phyloP scores from a whole-genome alignment of 2,329 filamentous ascomycete genomes.

The Colletotrichum noveboracense region DNA sequence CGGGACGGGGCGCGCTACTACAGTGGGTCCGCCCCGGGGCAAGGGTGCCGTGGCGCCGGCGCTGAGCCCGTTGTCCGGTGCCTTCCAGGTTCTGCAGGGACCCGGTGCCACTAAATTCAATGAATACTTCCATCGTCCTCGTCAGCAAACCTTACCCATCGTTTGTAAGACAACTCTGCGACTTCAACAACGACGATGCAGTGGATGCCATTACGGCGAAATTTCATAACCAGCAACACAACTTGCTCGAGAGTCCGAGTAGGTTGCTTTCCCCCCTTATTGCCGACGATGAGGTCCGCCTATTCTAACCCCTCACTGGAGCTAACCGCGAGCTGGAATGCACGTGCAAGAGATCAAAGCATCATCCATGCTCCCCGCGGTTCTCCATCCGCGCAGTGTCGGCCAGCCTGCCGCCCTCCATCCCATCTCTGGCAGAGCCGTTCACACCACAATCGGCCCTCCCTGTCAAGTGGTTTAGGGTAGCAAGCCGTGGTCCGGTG shows the following conservation, averaged over 20 bases:
- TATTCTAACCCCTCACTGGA: background rate
- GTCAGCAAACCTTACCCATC: background rate
- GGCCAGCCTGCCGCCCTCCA: background rate
- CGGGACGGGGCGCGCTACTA: slow-evolving; percentile 5
- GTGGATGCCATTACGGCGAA: background rate
- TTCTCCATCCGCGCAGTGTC: background rate
- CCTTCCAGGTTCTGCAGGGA: background rate
- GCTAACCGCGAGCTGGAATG: background rate
- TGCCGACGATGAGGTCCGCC: background rate
- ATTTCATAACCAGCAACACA: background rate
- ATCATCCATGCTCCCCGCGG: slow-evolving; percentile 9
- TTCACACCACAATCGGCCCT: background rate
- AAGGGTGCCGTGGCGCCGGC: slow-evolving; percentile 2
- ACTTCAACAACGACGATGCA: background rate
- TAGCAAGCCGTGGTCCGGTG: background rate
- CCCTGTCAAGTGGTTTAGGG: background rate
- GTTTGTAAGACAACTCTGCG: background rate
- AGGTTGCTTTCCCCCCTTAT: background rate
- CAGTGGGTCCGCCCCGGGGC: background rate
- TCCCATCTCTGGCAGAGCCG: background rate
- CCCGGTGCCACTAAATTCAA: background rate
- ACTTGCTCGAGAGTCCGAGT: background rate
- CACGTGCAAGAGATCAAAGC: slow-evolving; percentile 2
- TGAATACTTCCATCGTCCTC: background rate
- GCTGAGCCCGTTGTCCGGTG: background rate